Percentiles rank a stretch among this genome's conserved stretches.
These are phyloP conservation scores for Serpula lacrymans DNA, from an alignment of 768 basidiomycete genomes.

Conservation along the genomic window DNA sequence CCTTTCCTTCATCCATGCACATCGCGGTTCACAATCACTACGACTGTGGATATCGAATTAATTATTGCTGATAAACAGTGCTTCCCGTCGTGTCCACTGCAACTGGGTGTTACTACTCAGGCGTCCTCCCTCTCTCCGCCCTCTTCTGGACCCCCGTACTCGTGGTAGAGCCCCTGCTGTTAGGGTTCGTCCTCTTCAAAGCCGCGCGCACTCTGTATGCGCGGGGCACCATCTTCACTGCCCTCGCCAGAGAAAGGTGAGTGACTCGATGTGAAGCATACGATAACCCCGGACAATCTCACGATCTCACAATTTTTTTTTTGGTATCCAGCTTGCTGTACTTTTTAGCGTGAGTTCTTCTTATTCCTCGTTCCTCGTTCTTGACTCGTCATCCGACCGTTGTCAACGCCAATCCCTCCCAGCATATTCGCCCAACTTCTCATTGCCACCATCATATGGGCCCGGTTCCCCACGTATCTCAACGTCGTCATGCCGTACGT, in stretches of 20 bases:
- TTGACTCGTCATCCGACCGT: no score
- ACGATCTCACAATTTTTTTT: not conserved
- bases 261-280: conserved; percentile 3
- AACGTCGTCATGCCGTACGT: conserved; percentile 21
- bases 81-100: conserved; percentile 17
- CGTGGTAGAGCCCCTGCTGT: conserved; percentile 21
- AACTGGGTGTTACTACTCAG: conserved; percentile 19
- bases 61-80: conserved; percentile 9
- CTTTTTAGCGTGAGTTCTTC: conserved; percentile 15
- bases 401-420: no score
- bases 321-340: conserved; percentile 14
- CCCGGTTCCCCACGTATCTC: conserved; percentile 13
- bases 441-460: conserved; percentile 17
- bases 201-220: conserved; percentile 6
- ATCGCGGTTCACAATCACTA: not conserved
- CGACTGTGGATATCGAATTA: no score
- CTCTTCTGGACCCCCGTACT: conserved; percentile 23
- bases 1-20: not conserved
- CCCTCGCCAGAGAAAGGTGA: conserved; percentile 11
- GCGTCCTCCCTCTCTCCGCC: conserved; percentile 14
- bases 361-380: no score
- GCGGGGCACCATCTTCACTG: conserved; percentile 2
- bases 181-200: conserved; percentile 17
- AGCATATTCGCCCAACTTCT: conserved; percentile 19
- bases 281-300: not conserved